phyloP scores from a whole-genome alignment of 768 basidiomycete species.

The Paxillus ammoniavirescens region DNA sequence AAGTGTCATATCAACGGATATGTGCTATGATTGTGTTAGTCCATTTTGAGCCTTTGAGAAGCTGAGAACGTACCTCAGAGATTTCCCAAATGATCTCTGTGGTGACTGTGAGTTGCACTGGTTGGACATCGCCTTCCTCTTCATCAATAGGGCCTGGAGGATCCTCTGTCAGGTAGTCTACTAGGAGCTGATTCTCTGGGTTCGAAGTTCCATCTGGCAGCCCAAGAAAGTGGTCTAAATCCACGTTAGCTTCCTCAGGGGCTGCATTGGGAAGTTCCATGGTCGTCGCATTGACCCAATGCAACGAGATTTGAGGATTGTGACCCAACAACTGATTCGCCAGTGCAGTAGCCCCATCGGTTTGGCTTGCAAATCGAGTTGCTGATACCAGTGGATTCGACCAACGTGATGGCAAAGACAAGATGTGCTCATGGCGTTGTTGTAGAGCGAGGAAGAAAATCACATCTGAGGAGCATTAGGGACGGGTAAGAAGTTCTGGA shows the following conservation, averaged over 20 bases:
- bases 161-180: neutral
- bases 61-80: neutral
- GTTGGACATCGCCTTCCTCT: neutral
- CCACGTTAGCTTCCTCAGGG: neutral
- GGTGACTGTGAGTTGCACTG: neutral
- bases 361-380: constrained; percentile 6
- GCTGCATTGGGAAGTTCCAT: neutral
- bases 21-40: neutral
- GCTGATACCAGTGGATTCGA: constrained; percentile 11
- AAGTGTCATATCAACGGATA: neutral
- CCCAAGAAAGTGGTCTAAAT: neutral
- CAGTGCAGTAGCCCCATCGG: neutral
- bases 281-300: neutral
- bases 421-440: constrained; percentile 10
- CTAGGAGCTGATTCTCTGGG: neutral
- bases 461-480: no score
- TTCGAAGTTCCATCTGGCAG: neutral
- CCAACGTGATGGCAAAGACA: constrained; percentile 16
- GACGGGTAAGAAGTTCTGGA: neutral
- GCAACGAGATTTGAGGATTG: neutral
- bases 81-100: neutral
- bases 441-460: neutral
- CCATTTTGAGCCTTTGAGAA: neutral
- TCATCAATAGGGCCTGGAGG: neutral
- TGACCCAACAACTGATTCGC: neutral